Evolutionary conservation across 1,139 yeast species (phyloP).

Genomic region (Candida sanyaensis): DNA sequence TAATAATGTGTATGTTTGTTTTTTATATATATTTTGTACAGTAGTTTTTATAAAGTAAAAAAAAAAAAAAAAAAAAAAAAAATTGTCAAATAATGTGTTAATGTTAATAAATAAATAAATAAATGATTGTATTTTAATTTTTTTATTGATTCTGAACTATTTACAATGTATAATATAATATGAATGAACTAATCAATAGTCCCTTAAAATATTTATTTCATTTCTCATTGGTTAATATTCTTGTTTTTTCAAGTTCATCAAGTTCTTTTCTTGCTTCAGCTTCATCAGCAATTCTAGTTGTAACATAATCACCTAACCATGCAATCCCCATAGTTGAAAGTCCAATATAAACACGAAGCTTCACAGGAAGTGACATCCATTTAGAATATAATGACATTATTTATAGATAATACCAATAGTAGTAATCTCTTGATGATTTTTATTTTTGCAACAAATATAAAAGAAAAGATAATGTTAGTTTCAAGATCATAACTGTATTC

Average conservation of each 20-base stretch:
- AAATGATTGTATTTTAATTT: background rate
- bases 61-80: background rate
- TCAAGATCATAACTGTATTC: no score
- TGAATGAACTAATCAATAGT: no score
- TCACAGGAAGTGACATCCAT: conserved; percentile 54
- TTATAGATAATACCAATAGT: no score
- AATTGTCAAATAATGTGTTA: background rate
- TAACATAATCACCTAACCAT: conserved; percentile 49
- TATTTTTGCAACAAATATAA: background rate
- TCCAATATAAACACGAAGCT: conserved; percentile 55
- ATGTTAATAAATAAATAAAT: background rate
- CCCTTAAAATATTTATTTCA: background rate
- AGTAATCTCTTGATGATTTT: background rate
- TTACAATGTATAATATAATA: background rate
- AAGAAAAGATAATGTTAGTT: no score
- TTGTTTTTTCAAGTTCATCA: conserved; percentile 1
- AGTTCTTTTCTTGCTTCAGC: conserved; percentile 22
- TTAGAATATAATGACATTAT: conserved; percentile 41
- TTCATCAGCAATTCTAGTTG: conserved; percentile 49
- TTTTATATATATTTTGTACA: background rate
- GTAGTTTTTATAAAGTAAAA: background rate
- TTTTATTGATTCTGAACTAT: background rate
- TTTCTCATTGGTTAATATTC: background rate
- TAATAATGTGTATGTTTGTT: no score
- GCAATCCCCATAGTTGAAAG: conserved; percentile 56